Percentiles rank a stretch among this genome's conserved stretches.
Evolutionary conservation across 768 basidiomycete species (phyloP).

Genomic region (Phallus indusiatus): DNA sequence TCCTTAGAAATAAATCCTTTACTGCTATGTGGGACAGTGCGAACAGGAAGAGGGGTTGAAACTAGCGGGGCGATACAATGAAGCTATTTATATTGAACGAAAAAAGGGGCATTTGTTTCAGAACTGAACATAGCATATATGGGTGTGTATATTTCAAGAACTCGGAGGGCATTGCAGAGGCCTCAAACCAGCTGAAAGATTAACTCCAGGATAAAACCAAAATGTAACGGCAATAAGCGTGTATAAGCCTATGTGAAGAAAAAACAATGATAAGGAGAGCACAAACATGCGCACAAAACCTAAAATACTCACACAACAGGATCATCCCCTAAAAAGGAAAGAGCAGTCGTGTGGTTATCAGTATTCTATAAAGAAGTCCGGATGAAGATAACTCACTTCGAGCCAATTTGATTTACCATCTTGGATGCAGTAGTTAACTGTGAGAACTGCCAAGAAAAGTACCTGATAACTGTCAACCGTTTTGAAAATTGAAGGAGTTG

Average conservation of each 20-base stretch:
- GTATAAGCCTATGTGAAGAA: conserved; percentile 43
- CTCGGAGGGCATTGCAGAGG: neutral
- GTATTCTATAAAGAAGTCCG: neutral
- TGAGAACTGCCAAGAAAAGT: conserved; percentile 38
- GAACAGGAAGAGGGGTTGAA: no score
- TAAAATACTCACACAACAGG: conserved; percentile 48
- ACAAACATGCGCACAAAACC: conserved; percentile 9
- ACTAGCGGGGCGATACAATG: no score
- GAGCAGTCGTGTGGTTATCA: neutral
- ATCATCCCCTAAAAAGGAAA: conserved; percentile 40
- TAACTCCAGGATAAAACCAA: conserved; percentile 45
- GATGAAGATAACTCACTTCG: conserved; percentile 26
- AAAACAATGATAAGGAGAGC: neutral
- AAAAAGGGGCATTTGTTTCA: no score
- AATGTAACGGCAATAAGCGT: conserved; percentile 61
- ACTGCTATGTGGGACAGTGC: conserved; percentile 75
- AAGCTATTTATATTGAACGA: no score
- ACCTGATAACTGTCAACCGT: conserved; percentile 26
- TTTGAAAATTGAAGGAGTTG: neutral
- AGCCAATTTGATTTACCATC: conserved; percentile 84
- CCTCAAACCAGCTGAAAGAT: neutral
- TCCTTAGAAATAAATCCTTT: conserved; percentile 91
- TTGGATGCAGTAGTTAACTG: conserved; percentile 71
- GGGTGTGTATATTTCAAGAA: neutral
- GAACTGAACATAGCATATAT: no score